phyloP scores from a whole-genome alignment of 805 yeast genomes.

The Danielozyma ontarioensis region DNA sequence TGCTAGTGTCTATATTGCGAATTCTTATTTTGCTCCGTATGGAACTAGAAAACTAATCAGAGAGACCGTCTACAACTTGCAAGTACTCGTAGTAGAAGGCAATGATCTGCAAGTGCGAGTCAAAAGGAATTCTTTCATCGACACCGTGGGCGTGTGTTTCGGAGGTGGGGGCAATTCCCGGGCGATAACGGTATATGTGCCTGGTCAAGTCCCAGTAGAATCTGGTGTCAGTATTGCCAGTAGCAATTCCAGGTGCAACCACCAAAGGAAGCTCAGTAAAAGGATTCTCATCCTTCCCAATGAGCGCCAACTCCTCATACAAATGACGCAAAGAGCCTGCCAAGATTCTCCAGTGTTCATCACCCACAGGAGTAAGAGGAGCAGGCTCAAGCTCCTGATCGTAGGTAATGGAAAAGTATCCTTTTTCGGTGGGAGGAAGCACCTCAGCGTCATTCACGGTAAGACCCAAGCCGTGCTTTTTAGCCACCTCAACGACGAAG shows the following conservation, averaged over 20 bases:
- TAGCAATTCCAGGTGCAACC: constrained; percentile 45
- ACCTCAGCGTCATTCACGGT: constrained; percentile 25
- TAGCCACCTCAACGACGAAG: constrained; percentile 38
- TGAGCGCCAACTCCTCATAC: constrained; percentile 49
- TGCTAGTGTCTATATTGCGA: no score
- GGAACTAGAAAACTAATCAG: no score
- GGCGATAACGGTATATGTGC: constrained; percentile 58
- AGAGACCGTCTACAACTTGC: constrained; percentile 30
- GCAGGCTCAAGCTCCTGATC: constrained; percentile 42
- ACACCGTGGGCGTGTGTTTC: constrained; percentile 53
- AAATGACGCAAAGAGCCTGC: constrained; percentile 62
- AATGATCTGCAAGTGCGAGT: constrained; percentile 55
- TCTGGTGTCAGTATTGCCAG: constrained; percentile 62
- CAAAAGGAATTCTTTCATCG: constrained; percentile 52
- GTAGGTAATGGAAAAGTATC: constrained; percentile 34
- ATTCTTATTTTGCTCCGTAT: no score
- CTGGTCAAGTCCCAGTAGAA: constrained; percentile 54
- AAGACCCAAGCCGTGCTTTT: constrained; percentile 45
- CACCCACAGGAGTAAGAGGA: constrained; percentile 45
- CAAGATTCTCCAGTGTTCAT: constrained; percentile 47
- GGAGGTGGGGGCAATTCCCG: constrained; percentile 33
- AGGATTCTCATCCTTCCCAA: constrained; percentile 5
- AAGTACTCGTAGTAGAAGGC: constrained; percentile 54
- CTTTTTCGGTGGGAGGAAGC: constrained; percentile 25
- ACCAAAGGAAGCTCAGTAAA: constrained; percentile 25